A percentile compares a stretch with the other conserved stretches of the same genome.
Conservation (phyloP, 345 rosid species). For the Gossypium raimondii region DNA sequence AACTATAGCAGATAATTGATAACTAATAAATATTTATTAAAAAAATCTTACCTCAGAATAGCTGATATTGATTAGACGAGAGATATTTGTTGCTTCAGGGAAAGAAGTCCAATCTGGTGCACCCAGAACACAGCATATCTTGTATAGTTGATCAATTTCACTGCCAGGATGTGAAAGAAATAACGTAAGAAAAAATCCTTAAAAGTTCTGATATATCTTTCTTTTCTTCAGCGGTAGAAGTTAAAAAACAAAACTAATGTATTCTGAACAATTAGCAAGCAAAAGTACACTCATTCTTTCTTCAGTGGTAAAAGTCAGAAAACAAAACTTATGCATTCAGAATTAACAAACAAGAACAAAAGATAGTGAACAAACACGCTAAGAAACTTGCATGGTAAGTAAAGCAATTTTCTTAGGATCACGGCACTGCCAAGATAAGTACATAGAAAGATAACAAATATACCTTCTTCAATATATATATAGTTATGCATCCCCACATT, state of each 20-base stretch:
- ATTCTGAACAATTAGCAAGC: no score
- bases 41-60: conserved; percentile 51
- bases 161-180: conserved; percentile 33
- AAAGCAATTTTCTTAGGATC: background rate
- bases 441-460: background rate
- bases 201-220: background rate
- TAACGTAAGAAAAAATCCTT: background rate
- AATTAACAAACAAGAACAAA: background rate
- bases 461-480: background rate
- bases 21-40: background rate
- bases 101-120: conserved; percentile 66
- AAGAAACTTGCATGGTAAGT: background rate
- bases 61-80: conserved; percentile 53
- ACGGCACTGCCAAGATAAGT: background rate
- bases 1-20: background rate
- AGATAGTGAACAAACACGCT: background rate
- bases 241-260: background rate
- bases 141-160: conserved; percentile 86
- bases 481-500: background rate
- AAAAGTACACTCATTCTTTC: background rate
- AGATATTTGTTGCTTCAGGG: conserved; percentile 64
- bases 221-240: background rate
- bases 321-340: background rate
- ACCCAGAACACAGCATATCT: conserved; percentile 83
- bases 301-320: background rate